Evolutionary conservation across 495 filamentous ascomycete species (phyloP), one percentile per base, ranked within the genome.

Genomic region (Cercophora scortea): DNA sequence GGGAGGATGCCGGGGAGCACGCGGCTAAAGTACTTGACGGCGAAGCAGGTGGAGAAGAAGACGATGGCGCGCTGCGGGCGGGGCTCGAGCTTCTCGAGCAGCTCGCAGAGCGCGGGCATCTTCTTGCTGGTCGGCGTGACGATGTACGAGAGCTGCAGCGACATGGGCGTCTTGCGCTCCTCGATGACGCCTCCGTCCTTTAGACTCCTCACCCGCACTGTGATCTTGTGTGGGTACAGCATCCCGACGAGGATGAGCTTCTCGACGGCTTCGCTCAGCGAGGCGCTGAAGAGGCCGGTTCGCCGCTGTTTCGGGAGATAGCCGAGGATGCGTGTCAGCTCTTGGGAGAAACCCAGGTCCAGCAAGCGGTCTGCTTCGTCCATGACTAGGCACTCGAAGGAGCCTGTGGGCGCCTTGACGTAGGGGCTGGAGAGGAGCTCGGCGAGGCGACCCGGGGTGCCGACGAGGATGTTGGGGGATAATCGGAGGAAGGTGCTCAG

Each of bases 351-450:
- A 8, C 94, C 94, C n/a, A 96, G 75, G 67, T 98, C 94, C 8
- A 98, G 72, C 19, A 98, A 71, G 49, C 94, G 73, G 63, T 98
- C 93, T 41, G 93, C 93, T 69, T 98, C 93, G 61, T 98, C 93
- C 47, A 98, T 75, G 44, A 98, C 86, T 11, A 98, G 78, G 52
- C 87, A 82, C 60, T 96, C 90, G 59, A 95, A 96, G 0, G 86
- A 87, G 32, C 90, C 90, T 48, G 89, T 83, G 0, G 92, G 84
- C 54, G 86, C 89, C 62, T 94, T 87, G 5, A 97, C 91, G 66
- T 95, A 87, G 8, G 83, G 87, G n/a, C 89, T 94, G 6, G 87
- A 86, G 15, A 98, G 80, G 5, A 97, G 74, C 55, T 96, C 93
- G 2, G 92, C 74, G 3, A 98, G 78, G 38, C 93, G 83, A 0